Base-by-base conservation (phyloP, 768 basidiomycete genomes). In the Tylopilus intermedius region DNA sequence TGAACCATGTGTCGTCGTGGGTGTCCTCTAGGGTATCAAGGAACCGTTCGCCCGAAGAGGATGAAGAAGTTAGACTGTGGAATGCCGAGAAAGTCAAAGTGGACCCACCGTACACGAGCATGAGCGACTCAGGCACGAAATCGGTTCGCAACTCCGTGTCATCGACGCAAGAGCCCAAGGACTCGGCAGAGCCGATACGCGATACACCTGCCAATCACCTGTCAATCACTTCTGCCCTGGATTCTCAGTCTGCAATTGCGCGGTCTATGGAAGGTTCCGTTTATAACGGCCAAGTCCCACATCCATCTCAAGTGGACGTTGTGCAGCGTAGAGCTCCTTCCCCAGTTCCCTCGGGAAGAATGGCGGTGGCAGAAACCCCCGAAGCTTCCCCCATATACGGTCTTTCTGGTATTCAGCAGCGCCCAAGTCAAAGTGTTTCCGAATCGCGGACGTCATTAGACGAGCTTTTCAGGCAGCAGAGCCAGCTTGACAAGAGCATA, bases 401-500 rank as follows among this genome's bases (percentile, higher is more conserved):
- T 29, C 63, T 80, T 33, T 60, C 75, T 40, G 73, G 75, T 11
- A 72, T 73, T 42, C 54, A 53, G 40, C 30, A 48, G 24, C 21
- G 14, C 29, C 32, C 53, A 29, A 48, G 49, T 30, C 37, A 30
- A 7, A 7, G 30, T 30, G 30, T 41, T 42, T 51, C 59, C 24
- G 62, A 54, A 8, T 63, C 65, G 42, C 53, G 62, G 35, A 67
- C 65, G 15, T 78, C 81, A 1, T 67, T 82, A 22, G 75, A 79
- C 35, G 74, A 77, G 48, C 71, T 88, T 32, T 59, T 82, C 40
- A 79, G 79, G 22, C 79, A 84, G 60, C 83, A 85, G 62, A 75
- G 66, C 2, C 82, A 86, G 55, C 72, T 88, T 47, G 86, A 86
- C 59, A 72, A 72, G 62, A 84, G 76, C 52, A 86, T 88, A 47